A percentile compares a stretch with the other conserved stretches of the same genome.
These are phyloP conservation scores for Claviceps sp. DNA, from an alignment of 2,329 filamentous ascomycete genomes.

Conservation along the genomic window DNA sequence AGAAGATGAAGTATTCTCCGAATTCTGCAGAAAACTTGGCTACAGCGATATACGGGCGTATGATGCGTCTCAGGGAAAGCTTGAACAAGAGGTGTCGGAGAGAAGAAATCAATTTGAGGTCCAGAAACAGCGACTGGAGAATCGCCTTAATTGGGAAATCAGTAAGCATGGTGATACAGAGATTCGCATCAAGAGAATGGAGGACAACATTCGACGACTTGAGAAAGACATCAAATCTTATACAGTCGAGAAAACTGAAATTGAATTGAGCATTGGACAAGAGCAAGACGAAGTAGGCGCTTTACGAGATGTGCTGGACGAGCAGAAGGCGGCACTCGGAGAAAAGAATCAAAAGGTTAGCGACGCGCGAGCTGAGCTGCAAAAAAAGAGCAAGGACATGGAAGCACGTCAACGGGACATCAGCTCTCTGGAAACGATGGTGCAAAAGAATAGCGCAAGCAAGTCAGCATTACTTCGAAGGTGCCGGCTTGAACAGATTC, in stretches of 20 bases:
- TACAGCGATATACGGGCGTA: conserved; percentile 87
- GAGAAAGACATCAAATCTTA: conserved; percentile 57
- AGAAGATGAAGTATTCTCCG: conserved; percentile 75
- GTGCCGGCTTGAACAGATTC: conserved; percentile 88
- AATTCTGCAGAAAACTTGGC: conserved; percentile 76
- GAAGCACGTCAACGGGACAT: conserved; percentile 62
- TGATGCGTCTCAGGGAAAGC: conserved; percentile 79
- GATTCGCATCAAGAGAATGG: conserved; percentile 53
- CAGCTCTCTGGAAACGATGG: conserved; percentile 64
- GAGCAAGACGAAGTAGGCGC: conserved; percentile 66
- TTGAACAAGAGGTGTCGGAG: conserved; percentile 80
- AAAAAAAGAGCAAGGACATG: conserved; percentile 74
- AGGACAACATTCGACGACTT: conserved; percentile 53
- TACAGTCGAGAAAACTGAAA: conserved; percentile 56
- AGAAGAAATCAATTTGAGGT: conserved; percentile 78
- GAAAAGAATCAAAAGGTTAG: conserved; percentile 62
- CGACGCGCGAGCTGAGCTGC: conserved; percentile 66
- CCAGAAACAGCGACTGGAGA: conserved; percentile 64
- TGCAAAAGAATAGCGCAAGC: conserved; percentile 71
- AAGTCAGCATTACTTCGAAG: conserved; percentile 76
- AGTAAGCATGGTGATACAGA: conserved; percentile 43
- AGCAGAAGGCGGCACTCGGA: conserved; percentile 52
- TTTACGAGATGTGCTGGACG: conserved; percentile 57
- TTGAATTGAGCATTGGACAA: conserved; percentile 59
- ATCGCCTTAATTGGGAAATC: conserved; percentile 43